Evolutionary conservation across 2,329 filamentous ascomycete species (phyloP).

Genomic region (Colletotrichum sp.): DNA sequence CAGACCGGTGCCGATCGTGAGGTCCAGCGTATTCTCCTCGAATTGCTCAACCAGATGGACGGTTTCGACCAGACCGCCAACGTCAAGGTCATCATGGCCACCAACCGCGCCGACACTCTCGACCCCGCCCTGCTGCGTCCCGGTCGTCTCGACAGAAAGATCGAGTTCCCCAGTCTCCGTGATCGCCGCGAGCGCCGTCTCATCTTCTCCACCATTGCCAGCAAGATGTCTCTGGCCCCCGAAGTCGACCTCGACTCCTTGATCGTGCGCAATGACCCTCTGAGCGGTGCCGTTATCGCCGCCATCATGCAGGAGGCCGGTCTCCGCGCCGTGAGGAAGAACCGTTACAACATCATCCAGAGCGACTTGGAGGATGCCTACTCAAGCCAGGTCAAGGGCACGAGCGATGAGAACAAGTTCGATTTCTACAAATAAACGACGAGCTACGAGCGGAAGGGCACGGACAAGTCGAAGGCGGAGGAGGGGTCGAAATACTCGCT

Average conservation of each 20-base stretch:
- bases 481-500: background rate
- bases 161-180: conserved; percentile 95
- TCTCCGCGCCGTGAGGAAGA: conserved; percentile 92
- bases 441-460: background rate
- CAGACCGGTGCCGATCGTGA: conserved; percentile 98
- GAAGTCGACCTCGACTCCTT: conserved; percentile 96
- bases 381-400: conserved; percentile 91
- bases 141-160: conserved; percentile 95
- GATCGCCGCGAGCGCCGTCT: conserved; percentile 93
- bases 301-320: conserved; percentile 99
- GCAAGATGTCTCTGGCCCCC: conserved; percentile 95
- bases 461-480: conserved; percentile 8
- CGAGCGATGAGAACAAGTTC: conserved; percentile 73
- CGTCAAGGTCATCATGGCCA: conserved; percentile 99
- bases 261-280: conserved; percentile 94
- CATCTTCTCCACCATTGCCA: conserved; percentile 96
- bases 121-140: conserved; percentile 94
- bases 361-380: conserved; percentile 96
- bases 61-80: conserved; percentile 99
- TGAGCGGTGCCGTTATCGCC: conserved; percentile 94
- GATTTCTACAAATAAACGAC: conserved; percentile 83
- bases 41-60: conserved; percentile 99
- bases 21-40: conserved; percentile 96
- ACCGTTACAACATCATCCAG: conserved; percentile 99
- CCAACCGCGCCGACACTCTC: conserved; percentile 95